These are phyloP conservation scores for Corymbia maculata DNA, from an alignment of 345 rosid species.

Conservation along the genomic window DNA sequence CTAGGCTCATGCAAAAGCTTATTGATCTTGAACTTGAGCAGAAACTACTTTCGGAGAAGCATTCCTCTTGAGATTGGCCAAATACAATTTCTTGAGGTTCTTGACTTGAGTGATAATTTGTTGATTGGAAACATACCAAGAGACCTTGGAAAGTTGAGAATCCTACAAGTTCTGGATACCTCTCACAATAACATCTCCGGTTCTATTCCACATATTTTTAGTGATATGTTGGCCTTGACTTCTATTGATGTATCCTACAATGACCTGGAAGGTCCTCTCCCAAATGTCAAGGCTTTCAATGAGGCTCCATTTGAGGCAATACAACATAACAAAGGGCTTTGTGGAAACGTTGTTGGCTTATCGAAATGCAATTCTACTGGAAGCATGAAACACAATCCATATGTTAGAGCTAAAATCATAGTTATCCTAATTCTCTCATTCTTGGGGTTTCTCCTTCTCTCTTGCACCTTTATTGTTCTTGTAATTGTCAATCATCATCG, in stretches of 20 bases:
- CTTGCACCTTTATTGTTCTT: not conserved
- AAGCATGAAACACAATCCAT: not conserved
- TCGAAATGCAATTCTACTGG: not conserved
- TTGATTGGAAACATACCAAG: not conserved
- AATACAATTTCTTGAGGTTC: not conserved
- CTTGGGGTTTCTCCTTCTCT: not conserved
- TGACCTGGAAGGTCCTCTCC: not conserved
- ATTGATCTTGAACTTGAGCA: not conserved
- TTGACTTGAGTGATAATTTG: not conserved
- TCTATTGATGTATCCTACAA: not conserved
- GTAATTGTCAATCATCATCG: not conserved
- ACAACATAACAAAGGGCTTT: not conserved
- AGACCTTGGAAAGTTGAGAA: not conserved
- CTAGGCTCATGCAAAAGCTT: not conserved
- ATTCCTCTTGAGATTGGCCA: not conserved
- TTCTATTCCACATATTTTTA: not conserved
- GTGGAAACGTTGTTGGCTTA: not conserved
- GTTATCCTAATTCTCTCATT: not conserved
- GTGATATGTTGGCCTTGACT: not conserved
- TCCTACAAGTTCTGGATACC: not conserved
- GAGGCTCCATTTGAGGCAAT: not conserved
- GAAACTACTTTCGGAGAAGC: not conserved
- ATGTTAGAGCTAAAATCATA: not conserved
- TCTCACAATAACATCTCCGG: not conserved
- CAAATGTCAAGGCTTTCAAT: not conserved